Percentiles rank a stretch among this genome's conserved stretches.
Conservation (phyloP, 2,329 filamentous ascomycete species). For the Stemphylium vesicarium region DNA sequence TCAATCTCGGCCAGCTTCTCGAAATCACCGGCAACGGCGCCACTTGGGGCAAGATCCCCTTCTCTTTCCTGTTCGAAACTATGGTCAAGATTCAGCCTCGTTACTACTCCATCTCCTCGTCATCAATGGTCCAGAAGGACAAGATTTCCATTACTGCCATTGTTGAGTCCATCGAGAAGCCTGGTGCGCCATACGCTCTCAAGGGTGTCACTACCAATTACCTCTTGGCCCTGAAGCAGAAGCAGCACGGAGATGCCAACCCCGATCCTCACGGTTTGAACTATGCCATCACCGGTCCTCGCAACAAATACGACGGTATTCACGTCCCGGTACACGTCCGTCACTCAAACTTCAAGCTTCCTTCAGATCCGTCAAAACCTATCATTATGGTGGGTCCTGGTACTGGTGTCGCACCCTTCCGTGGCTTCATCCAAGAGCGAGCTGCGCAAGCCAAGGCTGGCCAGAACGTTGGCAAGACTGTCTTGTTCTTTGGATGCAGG, state of each 20-base stretch:
- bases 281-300: slow-evolving; percentile 85
- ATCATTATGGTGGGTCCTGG: slow-evolving; percentile 96
- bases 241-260: slow-evolving; percentile 86
- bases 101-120: slow-evolving; percentile 99
- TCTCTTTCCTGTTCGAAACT: slow-evolving; percentile 93
- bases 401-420: slow-evolving; percentile 95
- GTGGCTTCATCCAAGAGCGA: slow-evolving; percentile 92
- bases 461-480: slow-evolving; percentile 80
- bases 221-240: slow-evolving; percentile 90
- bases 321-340: slow-evolving; percentile 95
- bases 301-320: slow-evolving; percentile 96
- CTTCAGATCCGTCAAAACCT: slow-evolving; percentile 91
- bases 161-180: slow-evolving; percentile 81
- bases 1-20: slow-evolving; percentile 89
- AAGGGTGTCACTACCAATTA: slow-evolving; percentile 98
- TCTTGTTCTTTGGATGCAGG: slow-evolving; percentile 96
- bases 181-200: slow-evolving; percentile 78
- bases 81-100: slow-evolving; percentile 94
- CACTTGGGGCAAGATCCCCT: slow-evolving; percentile 84
- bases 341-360: slow-evolving; percentile 99
- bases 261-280: slow-evolving; percentile 83
- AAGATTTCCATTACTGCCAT: slow-evolving; percentile 95
- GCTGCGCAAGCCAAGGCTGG: slow-evolving; percentile 82
- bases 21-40: slow-evolving; percentile 73
- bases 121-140: slow-evolving; percentile 89